A percentile compares a stretch with the other conserved stretches of the same genome.
Conservation (phyloP, 1,139 yeast genomes). For the Nakaseomyces kungkrabaensis region DNA sequence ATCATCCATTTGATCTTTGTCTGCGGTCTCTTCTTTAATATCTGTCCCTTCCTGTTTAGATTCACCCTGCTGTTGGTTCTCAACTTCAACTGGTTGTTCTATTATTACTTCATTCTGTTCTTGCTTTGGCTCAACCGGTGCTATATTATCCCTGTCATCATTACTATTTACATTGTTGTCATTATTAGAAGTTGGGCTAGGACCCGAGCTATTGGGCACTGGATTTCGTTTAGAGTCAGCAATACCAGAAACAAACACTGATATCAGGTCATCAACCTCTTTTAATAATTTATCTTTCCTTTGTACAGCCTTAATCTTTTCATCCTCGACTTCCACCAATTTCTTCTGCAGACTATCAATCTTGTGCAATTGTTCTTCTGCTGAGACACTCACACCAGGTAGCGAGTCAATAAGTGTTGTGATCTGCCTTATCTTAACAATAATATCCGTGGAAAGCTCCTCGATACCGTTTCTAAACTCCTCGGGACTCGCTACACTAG, state of each 20-base stretch:
- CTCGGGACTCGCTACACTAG: slow-evolving; percentile 35
- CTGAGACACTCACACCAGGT: slow-evolving; percentile 88
- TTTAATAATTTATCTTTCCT: slow-evolving; percentile 57
- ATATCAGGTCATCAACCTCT: slow-evolving; percentile 61
- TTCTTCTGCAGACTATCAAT: slow-evolving; percentile 59
- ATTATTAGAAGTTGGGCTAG: not conserved
- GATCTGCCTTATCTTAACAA: slow-evolving; percentile 77
- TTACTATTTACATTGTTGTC: not conserved
- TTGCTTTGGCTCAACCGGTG: not conserved
- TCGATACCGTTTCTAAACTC: slow-evolving; percentile 51
- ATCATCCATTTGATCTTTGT: not conserved
- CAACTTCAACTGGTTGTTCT: not conserved
- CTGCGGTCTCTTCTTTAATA: not conserved
- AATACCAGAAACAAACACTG: slow-evolving; percentile 26
- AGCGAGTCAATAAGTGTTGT: slow-evolving; percentile 75
- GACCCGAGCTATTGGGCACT: not conserved
- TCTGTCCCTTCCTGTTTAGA: not conserved
- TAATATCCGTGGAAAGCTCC: slow-evolving; percentile 74
- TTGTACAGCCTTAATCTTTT: slow-evolving; percentile 47
- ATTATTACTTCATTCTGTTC: not conserved
- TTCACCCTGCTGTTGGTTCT: not conserved
- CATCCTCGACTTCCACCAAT: slow-evolving; percentile 50
- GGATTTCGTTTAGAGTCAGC: slow-evolving; percentile 16
- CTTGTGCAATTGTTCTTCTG: slow-evolving; percentile 56
- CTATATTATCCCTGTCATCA: not conserved